Percentiles rank a stretch among this genome's conserved stretches.
phyloP scores from a whole-genome alignment of 2,329 filamentous ascomycete genomes.

The Epichloe typhina region DNA sequence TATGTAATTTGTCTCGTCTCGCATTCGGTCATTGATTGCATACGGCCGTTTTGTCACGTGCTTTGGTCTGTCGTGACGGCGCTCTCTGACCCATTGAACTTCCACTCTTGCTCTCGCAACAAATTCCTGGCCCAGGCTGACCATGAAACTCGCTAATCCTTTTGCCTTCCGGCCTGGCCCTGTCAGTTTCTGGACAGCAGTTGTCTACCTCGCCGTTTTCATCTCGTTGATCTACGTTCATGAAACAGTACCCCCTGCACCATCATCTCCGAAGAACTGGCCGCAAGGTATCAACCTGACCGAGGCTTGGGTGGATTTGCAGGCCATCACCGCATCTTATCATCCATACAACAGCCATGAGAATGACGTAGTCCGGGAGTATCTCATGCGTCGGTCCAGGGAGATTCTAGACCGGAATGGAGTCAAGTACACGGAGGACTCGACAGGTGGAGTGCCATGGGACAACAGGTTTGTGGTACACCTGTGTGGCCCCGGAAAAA shows the following conservation, averaged over 20 bases:
- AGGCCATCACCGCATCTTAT: constrained; percentile 57
- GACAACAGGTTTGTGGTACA: constrained; percentile 1
- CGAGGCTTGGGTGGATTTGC: constrained; percentile 76
- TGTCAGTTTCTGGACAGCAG: constrained; percentile 66
- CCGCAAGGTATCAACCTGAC: constrained; percentile 59
- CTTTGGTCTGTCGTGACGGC: background rate
- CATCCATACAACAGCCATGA: constrained; percentile 81
- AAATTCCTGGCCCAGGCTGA: background rate
- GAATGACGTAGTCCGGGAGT: constrained; percentile 70
- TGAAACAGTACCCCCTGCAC: constrained; percentile 58
- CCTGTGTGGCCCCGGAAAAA: background rate
- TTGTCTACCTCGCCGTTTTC: constrained; percentile 66
- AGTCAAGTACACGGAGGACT: constrained; percentile 32
- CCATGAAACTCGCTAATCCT: constrained; percentile 32
- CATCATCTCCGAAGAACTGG: constrained; percentile 36
- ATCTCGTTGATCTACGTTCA: constrained; percentile 62
- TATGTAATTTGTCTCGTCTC: no score
- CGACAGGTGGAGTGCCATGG: constrained; percentile 18
- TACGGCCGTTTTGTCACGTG: background rate
- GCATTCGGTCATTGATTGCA: background rate
- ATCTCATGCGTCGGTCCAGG: constrained; percentile 58
- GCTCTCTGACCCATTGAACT: background rate
- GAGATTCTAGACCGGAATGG: constrained; percentile 53
- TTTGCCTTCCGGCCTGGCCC: constrained; percentile 69
- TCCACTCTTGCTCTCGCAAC: background rate